phyloP scores from a whole-genome alignment of 225 moss, liverwort and hornwort genomes.

The Physcomitrellopsis africana region DNA sequence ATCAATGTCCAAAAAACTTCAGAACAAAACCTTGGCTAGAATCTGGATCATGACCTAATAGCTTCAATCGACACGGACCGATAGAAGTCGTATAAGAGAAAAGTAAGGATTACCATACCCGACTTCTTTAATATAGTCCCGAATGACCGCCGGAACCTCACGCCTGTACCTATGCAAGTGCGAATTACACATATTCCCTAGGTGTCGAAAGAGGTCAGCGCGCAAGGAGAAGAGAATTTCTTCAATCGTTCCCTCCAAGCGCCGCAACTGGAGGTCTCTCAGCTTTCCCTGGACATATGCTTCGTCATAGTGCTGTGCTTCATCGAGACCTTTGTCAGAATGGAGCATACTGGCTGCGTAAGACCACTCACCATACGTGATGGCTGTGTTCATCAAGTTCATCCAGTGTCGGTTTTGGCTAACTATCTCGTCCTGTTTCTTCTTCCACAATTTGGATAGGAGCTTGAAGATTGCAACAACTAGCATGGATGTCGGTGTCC shows the following conservation, averaged over 20 bases:
- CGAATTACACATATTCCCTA: slow-evolving; percentile 63
- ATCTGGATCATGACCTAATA: too few relatives aligned
- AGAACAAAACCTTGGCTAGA: not conserved
- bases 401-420: slow-evolving; percentile 40
- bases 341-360: slow-evolving; percentile 60
- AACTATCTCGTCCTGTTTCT: slow-evolving; percentile 23
- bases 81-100: not conserved
- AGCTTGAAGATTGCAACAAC: slow-evolving; percentile 30
- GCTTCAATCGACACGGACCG: not conserved
- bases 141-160: slow-evolving; percentile 53
- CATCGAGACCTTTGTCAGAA: slow-evolving; percentile 19
- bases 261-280: slow-evolving; percentile 54
- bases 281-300: slow-evolving; percentile 56
- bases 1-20: not conserved
- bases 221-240: slow-evolving; percentile 64
- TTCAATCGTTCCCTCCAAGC: slow-evolving; percentile 47
- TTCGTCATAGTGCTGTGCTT: slow-evolving; percentile 54
- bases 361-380: slow-evolving; percentile 65
- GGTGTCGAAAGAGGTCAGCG: slow-evolving; percentile 58
- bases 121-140: slow-evolving; percentile 64
- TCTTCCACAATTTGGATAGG: slow-evolving; percentile 29
- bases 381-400: slow-evolving; percentile 50
- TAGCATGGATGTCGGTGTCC: slow-evolving; percentile 26
- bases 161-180: slow-evolving; percentile 51
- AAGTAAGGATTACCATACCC: slow-evolving; percentile 24